Evolutionary conservation across 139 green algal species (phyloP).

Genomic region (Spirogloea muscicola): DNA sequence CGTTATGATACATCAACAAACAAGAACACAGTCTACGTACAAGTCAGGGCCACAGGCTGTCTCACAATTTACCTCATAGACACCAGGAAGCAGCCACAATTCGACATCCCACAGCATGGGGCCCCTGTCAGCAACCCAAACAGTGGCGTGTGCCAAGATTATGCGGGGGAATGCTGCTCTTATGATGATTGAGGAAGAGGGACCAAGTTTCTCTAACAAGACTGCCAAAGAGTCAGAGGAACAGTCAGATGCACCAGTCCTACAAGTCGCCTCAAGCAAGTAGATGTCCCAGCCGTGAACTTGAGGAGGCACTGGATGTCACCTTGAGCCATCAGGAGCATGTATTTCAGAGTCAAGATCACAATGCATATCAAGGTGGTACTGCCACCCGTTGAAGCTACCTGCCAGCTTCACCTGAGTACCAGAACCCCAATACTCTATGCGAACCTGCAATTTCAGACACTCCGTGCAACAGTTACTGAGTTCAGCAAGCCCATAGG

Average conservation of each 20-base stretch:
- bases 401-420: conserved; percentile 11
- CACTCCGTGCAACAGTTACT: no score
- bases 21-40: background rate
- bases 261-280: no score
- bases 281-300: no score
- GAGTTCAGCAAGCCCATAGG: background rate
- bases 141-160: no score
- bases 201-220: no score
- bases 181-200: no score
- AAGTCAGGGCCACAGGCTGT: background rate
- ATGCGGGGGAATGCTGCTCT: no score
- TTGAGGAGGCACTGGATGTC: no score
- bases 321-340: conserved; percentile 1
- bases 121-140: no score
- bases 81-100: conserved; percentile 16
- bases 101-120: conserved; percentile 22
- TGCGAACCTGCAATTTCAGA: background rate
- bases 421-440: conserved; percentile 28
- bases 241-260: no score
- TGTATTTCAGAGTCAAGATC: conserved; percentile 14
- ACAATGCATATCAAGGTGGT: conserved; percentile 12
- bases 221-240: no score
- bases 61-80: conserved; percentile 15
- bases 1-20: background rate
- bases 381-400: conserved; percentile 28